These are phyloP conservation scores for Aspergillus funiculosus DNA, from an alignment of 495 filamentous ascomycete genomes.

Conservation along the genomic window DNA sequence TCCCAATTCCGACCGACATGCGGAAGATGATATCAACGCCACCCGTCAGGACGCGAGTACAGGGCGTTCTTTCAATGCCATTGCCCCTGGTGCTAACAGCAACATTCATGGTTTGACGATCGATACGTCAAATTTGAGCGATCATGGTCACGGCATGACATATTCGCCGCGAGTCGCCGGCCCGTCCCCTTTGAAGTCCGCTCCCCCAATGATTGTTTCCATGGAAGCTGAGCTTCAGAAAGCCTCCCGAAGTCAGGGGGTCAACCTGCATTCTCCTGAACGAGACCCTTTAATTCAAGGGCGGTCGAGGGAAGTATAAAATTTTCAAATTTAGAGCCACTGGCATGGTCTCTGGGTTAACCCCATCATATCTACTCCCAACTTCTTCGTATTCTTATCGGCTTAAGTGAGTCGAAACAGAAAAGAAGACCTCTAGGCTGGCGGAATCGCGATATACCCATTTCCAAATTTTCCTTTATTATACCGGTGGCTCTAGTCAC, in stretches of 20 bases:
- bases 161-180: slow-evolving; percentile 14
- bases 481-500: too few species aligned
- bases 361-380: too few species aligned
- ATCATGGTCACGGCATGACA: slow-evolving; percentile 22
- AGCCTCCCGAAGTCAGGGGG: slow-evolving; percentile 2
- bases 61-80: slow-evolving; percentile 34
- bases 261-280: too few species aligned
- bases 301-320: too few species aligned
- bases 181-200: slow-evolving; percentile 30
- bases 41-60: slow-evolving; percentile 23
- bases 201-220: slow-evolving; percentile 31
- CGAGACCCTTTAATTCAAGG: too few species aligned
- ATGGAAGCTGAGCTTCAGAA: slow-evolving; percentile 26
- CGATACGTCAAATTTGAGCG: slow-evolving; percentile 31
- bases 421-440: too few species aligned
- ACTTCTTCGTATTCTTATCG: too few species aligned
- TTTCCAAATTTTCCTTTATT: too few species aligned
- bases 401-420: too few species aligned
- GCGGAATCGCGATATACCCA: too few species aligned
- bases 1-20: slow-evolving; percentile 16
- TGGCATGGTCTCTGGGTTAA: too few species aligned
- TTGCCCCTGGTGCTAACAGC: slow-evolving; percentile 31
- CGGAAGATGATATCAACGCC: slow-evolving; percentile 29
- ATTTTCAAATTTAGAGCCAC: too few species aligned
- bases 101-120: slow-evolving; percentile 28